These are phyloP conservation scores for Boletus tomentosulus DNA, from an alignment of 768 basidiomycete species.

Conservation along the genomic window DNA sequence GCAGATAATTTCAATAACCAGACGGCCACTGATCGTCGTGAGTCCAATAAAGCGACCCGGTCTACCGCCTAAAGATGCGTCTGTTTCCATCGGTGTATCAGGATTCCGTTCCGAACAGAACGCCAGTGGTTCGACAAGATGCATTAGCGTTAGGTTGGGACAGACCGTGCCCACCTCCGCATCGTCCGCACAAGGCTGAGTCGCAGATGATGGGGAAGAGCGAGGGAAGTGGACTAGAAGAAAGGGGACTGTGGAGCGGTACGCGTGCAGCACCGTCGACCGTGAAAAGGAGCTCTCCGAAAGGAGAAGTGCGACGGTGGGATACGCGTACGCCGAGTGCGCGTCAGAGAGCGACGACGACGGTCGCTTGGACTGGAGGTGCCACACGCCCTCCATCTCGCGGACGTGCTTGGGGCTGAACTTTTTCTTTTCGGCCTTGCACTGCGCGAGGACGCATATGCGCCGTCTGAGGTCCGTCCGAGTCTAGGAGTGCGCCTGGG, in stretches of 20 bases:
- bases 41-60: no score
- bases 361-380: conserved; percentile 26
- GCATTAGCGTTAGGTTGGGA: conserved; percentile 22
- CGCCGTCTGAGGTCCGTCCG: no score
- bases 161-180: conserved; percentile 8
- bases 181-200: background rate
- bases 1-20: no score
- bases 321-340: background rate
- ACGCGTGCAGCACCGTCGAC: conserved; percentile 58
- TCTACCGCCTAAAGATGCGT: conserved; percentile 14
- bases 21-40: no score
- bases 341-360: background rate
- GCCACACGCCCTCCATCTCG: conserved; percentile 87
- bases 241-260: conserved; percentile 69
- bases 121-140: conserved; percentile 17
- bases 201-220: background rate
- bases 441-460: no score
- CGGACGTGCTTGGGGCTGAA: conserved; percentile 78
- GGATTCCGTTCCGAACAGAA: conserved; percentile 24
- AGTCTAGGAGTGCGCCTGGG: no score
- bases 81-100: background rate
- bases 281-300: conserved; percentile 81
- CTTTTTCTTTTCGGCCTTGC: no score
- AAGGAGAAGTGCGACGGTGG: conserved; percentile 64
- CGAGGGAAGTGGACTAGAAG: conserved; percentile 75